Evolutionary conservation across 495 filamentous ascomycete species (phyloP).

Genomic region (Collariella sp.): DNA sequence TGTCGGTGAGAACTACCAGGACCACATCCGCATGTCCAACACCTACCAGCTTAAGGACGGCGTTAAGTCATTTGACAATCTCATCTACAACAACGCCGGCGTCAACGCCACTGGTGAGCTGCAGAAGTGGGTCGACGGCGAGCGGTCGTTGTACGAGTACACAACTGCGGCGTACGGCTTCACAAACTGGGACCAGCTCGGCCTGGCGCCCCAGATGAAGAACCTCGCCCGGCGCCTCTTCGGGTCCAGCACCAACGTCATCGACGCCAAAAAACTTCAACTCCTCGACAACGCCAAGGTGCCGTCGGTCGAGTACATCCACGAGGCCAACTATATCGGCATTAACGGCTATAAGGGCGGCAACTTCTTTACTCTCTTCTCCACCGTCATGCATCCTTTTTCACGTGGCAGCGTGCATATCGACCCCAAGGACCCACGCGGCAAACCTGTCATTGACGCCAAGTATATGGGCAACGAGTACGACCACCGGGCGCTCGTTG

Average conservation of each 20-base stretch:
- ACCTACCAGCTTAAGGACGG: conserved; percentile 1
- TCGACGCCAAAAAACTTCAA: conserved; percentile 13
- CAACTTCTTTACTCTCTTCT: conserved; percentile 23
- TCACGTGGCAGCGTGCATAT: conserved; percentile 39
- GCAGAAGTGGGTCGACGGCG: conserved; percentile 7
- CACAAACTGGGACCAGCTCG: conserved; percentile 15
- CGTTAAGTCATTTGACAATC: conserved; percentile 14
- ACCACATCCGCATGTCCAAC: conserved; percentile 30
- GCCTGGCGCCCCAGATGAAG: not conserved
- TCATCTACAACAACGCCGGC: not conserved
- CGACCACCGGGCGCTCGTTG: conserved; percentile 31
- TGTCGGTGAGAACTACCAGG: conserved; percentile 51
- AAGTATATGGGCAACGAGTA: conserved; percentile 35
- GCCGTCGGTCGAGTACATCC: conserved; percentile 26
- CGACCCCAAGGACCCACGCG: conserved; percentile 25
- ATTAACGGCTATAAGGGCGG: conserved; percentile 14
- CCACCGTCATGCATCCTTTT: conserved; percentile 33
- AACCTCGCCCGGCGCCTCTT: conserved; percentile 11
- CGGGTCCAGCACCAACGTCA: not conserved
- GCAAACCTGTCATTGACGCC: conserved; percentile 36
- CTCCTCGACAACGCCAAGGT: conserved; percentile 13
- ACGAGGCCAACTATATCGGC: conserved; percentile 19
- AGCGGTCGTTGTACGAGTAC: conserved; percentile 29
- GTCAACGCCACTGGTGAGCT: conserved; percentile 5
- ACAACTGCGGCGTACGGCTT: conserved; percentile 18